Evolutionary conservation across 2,329 filamentous ascomycete species (phyloP).

Genomic region (Phialemonium atrogriseum): DNA sequence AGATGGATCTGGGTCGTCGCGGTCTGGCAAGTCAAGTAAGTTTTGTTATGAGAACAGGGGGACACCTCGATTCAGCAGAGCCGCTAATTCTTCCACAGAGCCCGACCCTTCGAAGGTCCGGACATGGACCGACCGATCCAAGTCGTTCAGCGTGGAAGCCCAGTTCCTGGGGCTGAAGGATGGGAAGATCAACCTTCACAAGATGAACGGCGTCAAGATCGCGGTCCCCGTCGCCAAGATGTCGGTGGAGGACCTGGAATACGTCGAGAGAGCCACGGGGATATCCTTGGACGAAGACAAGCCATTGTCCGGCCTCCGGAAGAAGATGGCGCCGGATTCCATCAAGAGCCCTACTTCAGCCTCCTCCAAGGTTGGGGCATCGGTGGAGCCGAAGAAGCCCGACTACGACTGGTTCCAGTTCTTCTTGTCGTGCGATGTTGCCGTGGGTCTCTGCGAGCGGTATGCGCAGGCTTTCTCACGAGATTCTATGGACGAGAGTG

Average conservation of each 20-base stretch:
- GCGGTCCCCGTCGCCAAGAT: conserved; percentile 93
- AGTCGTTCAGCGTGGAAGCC: conserved; percentile 94
- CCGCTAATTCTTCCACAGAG: conserved; percentile 42
- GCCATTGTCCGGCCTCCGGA: conserved; percentile 80
- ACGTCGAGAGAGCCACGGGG: conserved; percentile 82
- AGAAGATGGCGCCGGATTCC: conserved; percentile 29
- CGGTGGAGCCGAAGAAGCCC: conserved; percentile 54
- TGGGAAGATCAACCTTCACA: conserved; percentile 95
- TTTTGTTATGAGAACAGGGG: too few relatives aligned
- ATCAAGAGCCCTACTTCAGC: conserved; percentile 18
- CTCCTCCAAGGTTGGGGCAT: conserved; percentile 44
- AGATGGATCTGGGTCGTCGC: conserved; percentile 43
- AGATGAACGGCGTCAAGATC: conserved; percentile 96
- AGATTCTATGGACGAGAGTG: conserved; percentile 94
- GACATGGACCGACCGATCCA: conserved; percentile 90
- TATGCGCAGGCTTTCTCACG: conserved; percentile 83
- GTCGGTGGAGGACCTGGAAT: conserved; percentile 90
- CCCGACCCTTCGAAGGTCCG: conserved; percentile 77
- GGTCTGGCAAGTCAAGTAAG: conserved; percentile 62
- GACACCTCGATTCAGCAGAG: neutral
- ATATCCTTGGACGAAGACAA: conserved; percentile 91
- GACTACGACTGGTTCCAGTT: conserved; percentile 99
- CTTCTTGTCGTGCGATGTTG: conserved; percentile 86
- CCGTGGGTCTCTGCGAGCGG: conserved; percentile 85
- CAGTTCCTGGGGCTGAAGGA: conserved; percentile 93